Evolutionary conservation across 1,139 yeast species (phyloP).

Genomic region (Pichia sp.): DNA sequence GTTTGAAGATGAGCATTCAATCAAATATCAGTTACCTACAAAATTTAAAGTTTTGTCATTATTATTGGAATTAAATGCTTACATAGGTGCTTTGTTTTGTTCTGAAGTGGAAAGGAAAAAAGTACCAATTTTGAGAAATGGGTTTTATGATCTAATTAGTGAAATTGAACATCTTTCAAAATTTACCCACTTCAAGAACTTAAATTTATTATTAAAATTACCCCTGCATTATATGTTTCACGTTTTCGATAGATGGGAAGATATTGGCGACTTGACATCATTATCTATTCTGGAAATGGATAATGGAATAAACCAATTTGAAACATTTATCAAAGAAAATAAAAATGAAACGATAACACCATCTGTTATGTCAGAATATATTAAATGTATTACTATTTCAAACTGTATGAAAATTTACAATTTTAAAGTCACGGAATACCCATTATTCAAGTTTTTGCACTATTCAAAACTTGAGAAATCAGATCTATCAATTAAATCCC

Average conservation of each 20-base stretch:
- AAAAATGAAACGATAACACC: not conserved
- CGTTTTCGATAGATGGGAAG: slow-evolving; percentile 10
- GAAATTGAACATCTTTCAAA: slow-evolving; percentile 10
- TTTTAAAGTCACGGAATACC: not conserved
- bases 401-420: slow-evolving; percentile 10
- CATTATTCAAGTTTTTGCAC: slow-evolving; percentile 1
- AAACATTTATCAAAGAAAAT: not conserved
- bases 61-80: slow-evolving; percentile 8
- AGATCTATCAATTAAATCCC: not conserved
- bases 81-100: slow-evolving; percentile 7
- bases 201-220: slow-evolving; percentile 3
- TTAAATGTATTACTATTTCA: slow-evolving; percentile 2
- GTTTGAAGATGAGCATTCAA: not conserved
- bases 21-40: not conserved
- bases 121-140: not conserved
- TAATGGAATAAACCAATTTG: not conserved
- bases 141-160: not conserved
- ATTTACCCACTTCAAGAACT: not conserved
- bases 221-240: slow-evolving; percentile 8
- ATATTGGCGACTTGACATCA: slow-evolving; percentile 7
- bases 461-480: not conserved
- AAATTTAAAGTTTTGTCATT: slow-evolving; percentile 3
- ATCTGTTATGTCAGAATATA: not conserved
- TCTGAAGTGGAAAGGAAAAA: slow-evolving; percentile 3
- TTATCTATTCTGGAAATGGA: slow-evolving; percentile 1